phyloP scores from a whole-genome alignment of 176 grass and related monocot species.

The Ananas comosus region DNA sequence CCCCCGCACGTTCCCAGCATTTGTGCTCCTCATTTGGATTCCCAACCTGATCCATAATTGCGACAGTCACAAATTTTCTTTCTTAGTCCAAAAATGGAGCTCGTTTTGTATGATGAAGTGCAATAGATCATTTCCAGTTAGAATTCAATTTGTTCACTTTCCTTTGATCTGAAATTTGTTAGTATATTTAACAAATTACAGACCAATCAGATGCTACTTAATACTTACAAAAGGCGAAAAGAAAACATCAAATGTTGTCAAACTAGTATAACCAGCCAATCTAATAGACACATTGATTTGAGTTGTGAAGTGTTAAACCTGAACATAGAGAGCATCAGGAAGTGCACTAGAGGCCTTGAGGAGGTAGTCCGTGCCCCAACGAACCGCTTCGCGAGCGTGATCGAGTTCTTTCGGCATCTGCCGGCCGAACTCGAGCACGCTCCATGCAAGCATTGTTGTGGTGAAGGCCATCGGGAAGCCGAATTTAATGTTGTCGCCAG shows the following conservation, averaged over 20 bases:
- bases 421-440: slow-evolving; percentile 29
- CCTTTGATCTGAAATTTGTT: too few species aligned
- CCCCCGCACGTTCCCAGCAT: slow-evolving; percentile 35
- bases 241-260: neutral
- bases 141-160: too few species aligned
- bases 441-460: slow-evolving; percentile 35
- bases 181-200: too few species aligned
- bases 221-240: too few species aligned
- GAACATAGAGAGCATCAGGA: slow-evolving; percentile 34
- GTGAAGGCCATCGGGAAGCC: slow-evolving; percentile 39
- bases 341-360: slow-evolving; percentile 24
- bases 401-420: slow-evolving; percentile 19
- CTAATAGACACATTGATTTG: neutral
- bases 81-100: too few species aligned
- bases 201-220: too few species aligned
- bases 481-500: slow-evolving; percentile 40
- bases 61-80: too few species aligned
- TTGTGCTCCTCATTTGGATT: slow-evolving; percentile 26
- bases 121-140: too few species aligned
- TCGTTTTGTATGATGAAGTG: too few species aligned
- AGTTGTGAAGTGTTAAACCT: slow-evolving; percentile 11
- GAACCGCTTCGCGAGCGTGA: slow-evolving; percentile 18
- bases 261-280: too few species aligned
- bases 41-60: slow-evolving; percentile 14
- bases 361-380: slow-evolving; percentile 39